Base-by-base conservation (phyloP, 2,329 filamentous ascomycete species). In the Exophiala calicioides region DNA sequence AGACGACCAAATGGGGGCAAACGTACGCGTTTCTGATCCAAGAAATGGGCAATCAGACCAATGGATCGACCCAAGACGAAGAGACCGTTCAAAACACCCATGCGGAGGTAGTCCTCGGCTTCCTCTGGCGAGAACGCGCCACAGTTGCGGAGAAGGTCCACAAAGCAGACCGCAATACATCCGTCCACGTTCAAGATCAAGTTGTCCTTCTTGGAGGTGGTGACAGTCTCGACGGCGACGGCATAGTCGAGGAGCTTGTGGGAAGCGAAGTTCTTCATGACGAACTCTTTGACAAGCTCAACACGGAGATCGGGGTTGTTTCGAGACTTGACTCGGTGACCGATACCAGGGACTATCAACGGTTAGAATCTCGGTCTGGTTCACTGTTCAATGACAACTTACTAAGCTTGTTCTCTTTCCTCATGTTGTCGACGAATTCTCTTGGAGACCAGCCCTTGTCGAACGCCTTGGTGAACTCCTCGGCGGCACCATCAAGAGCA, bases 241-340 rank as follows among this genome's bases (percentile, higher is more conserved):
- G 93, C 93, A 72, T 96, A 98, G 78, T 98, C 93, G 69, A 98
- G 89, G 68, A 97, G 84, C 82, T 97, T 97, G 81, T 88, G 89
- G 77, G 77, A 90, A 62, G 93, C 90, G 86, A 98, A 98, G 78
- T 93, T 89, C 79, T 90, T 88, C 75, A 90, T 81, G 68, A 95
- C 93, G 72, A 93, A 98, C 76, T 98, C 91, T 82, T 97, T 98
- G 68, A 98, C 93, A 50, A 98, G 86, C 79, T 97, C 91, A 62
- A 98, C 93, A 81, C 93, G 93, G 62, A 98, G 85, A 83, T 98
- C 93, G 56, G 93, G 93, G 85, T 98, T 98, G 82, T 97, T 96
- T 65, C 93, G 87, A 60, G 93, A 98, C 84, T 98, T 98, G 80
- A 98, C 88, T 74, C 90, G 89, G 82, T 98, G 93, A 62, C 93